phyloP scores from a whole-genome alignment of 768 basidiomycete genomes.

The Gelatoporia subvermispora region DNA sequence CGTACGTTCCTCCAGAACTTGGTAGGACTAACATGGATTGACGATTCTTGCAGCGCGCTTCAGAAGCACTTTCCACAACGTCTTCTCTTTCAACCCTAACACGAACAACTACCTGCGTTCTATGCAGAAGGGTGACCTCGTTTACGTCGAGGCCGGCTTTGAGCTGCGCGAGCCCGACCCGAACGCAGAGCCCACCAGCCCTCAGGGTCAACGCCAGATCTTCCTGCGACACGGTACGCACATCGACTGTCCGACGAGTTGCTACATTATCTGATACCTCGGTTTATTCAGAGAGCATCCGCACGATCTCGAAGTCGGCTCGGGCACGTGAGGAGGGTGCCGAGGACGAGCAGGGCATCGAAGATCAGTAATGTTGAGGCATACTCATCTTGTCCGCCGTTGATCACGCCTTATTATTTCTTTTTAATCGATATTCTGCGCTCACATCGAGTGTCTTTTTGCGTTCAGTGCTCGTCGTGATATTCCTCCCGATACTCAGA shows the following conservation, averaged over 20 bases:
- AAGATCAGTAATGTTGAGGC: background rate
- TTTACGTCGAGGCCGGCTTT: constrained; percentile 77
- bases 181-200: constrained; percentile 58
- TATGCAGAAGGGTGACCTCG: constrained; percentile 65
- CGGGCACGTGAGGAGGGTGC: constrained; percentile 3
- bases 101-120: constrained; percentile 61
- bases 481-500: constrained; percentile 25
- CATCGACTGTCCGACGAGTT: background rate
- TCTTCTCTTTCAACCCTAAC: constrained; percentile 65
- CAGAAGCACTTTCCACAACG: constrained; percentile 67
- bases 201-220: constrained; percentile 75
- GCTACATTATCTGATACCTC: constrained; percentile 5
- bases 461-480: constrained; percentile 24
- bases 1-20: constrained; percentile 34
- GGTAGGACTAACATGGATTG: constrained; percentile 29
- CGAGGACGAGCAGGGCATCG: background rate
- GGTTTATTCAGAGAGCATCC: constrained; percentile 44
- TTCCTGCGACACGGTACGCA: constrained; percentile 70
- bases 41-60: constrained; percentile 34
- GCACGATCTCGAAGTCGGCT: constrained; percentile 34
- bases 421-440: background rate
- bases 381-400: constrained; percentile 3
- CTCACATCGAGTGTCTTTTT: background rate
- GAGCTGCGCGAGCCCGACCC: constrained; percentile 72
- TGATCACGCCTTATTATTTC: constrained; percentile 1